Evolutionary conservation across 2,329 filamentous ascomycete genomes (phyloP), one percentile per base, ranked within the genome.

Genomic region (Monosporascus sp.): DNA sequence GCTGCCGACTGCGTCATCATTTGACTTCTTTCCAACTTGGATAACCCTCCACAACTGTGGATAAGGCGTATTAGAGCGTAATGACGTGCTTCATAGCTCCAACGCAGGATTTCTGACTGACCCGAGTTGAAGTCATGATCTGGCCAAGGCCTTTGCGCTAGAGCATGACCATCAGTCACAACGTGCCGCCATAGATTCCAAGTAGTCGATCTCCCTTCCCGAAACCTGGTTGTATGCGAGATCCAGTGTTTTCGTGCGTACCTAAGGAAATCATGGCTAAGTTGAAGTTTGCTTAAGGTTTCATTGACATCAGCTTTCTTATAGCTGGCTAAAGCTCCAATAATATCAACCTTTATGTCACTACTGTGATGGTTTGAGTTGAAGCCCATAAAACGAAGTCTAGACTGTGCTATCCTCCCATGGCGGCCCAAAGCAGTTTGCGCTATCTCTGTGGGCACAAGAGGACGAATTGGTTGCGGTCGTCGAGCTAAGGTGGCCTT

Each of bases 401-500:
- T 5, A n/a, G 25, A 22, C 6, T n/a, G n/a, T 9, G 48, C 39
- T 20, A 34, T 44, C 45, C 48, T 49, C 49, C 34, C 47, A 15
- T 14, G 20, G 15, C 17, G 39, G n/a, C 31, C 31, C 4, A 52
- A 31, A 42, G 36, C 31, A 22, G 14, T 24, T 22, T 49, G 37
- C 17, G 39, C 18, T 42, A 54, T 49, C 8, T 54, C 24, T 7
- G 5, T 39, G 25, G 49, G 41, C 17, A 49, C 15, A 6, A 48
- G 31, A 8, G 54, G 31, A 4, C 15, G 3, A 17, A 48, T 9
- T n/a, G 48, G 18, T 22, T 54, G 53, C n/a, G 46, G 39, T 20
- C 36, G 71, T 74, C 34, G 72, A 75, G 57, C 53, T 15, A 70
- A 4, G 6, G 66, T 57, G 2, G 61, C 66, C 48, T 72, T 64